Evolutionary conservation across 2,329 filamentous ascomycete genomes (phyloP), one percentile per base, ranked within the genome.

Genomic region (Colletotrichum sp.): DNA sequence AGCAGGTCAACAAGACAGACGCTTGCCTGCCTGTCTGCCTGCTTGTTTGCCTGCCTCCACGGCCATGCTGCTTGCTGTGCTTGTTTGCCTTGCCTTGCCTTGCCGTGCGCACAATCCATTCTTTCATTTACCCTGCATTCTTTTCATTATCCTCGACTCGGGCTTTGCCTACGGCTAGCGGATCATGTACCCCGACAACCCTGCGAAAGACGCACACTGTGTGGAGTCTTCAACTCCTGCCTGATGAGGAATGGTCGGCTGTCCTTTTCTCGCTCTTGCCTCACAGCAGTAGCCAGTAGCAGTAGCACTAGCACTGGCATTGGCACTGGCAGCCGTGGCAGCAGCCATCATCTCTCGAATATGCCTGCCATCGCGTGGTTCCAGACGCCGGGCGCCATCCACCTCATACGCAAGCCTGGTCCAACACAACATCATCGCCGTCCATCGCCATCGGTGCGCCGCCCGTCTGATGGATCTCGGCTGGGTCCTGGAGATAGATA

Each of bases 111-210:
- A 48, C 24, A 71, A 64, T 71, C 32, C 71, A 71, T 71, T 61
- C 61, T 64, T 59, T 71, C 43, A 24, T 63, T 74, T 74, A 61
- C 57, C 24, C 32, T 74, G 57, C 66, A 57, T 70, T 74, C 48
- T 57, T 60, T 59, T 34, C 43, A 59, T 74, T 28, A 32, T 65
- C 72, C 43, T 48, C 43, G 18, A 48, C 43, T 21, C 43, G 43
- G 43, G 43, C n/a, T 48, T 48, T 32, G 61, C 55, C 32, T 61
- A 63, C 63, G 69, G 69, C 63, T 67, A 75, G 69, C 69, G 69
- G 73, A 75, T 59, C 39, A 72, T 32, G 73, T 75, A 72, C 63
- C 73, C 55, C 24, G 3, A 5, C 8, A 2, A 6, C n/a, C 7
- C 18, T 48, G 43, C 18, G 43, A 48, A 48, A 6, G 6, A 6